Evolutionary conservation across 352 stramenopile genomes (phyloP), one percentile per base, ranked within the genome.

Genomic region (Pythium sp.): DNA sequence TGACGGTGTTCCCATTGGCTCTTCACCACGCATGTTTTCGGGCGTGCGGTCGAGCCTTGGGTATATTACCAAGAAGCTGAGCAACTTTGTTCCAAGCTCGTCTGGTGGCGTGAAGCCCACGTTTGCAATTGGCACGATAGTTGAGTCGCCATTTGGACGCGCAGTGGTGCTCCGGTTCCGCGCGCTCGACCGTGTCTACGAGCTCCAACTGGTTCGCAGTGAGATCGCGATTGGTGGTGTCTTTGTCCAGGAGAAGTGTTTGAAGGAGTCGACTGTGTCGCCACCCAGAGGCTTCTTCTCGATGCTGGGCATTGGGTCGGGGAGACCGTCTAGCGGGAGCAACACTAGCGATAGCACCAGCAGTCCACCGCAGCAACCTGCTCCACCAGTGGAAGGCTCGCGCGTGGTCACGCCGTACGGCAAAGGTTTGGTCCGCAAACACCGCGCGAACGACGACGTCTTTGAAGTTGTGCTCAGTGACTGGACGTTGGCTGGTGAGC

Each of bases 11-110:
- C 38, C 76, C 11, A 73, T 78, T 26, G 77, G 70, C 5, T 65
- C 77, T 1, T 91, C 84, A 15, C 86, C 86, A 7, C 81, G 84
- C 32, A 92, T 90, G 77, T 90, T 93, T 58, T 76, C 78, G 7
- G 86, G 86, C 32, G 84, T 93, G 20, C 84, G 86, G 12, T 92
- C 83, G 0, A 75, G 86, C 30, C 71, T 93, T 7, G 86, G 86
- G 20, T 93, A 91, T 57, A 90, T 93, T 58, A 93, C 86, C 4
- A 92, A 92, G 65, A 89, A 89, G 55, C 71, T 93, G 15, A 90
- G 80, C 56, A 91, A 78, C 20, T 92, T 93, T 62, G 86, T 91
- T 0, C 84, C 84, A 24, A 78, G 83, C 18, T 68, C 62, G 28
- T 72, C 76, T 0, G 58, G 51, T 2, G 56, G 62, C 7, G 61